phyloP scores from a whole-genome alignment of 768 basidiomycete genomes.

The Russula griseocarnosa region DNA sequence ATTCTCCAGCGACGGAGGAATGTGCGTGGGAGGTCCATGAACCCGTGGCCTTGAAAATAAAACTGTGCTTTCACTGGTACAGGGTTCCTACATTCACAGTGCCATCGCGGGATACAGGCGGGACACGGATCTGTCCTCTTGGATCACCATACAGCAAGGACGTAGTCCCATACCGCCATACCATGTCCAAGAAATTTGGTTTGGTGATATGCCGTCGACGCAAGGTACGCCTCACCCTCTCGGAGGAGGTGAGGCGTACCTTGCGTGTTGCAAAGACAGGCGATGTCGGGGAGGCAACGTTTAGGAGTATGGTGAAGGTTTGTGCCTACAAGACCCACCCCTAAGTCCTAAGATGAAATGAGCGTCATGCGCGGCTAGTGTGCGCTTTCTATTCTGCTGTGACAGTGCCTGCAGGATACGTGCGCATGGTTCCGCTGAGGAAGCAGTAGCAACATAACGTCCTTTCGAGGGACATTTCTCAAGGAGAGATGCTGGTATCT shows the following conservation, averaged over 20 bases:
- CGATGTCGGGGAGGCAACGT: neutral
- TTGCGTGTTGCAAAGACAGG: neutral
- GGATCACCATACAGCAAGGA: neutral
- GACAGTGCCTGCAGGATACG: neutral
- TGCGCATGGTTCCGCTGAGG: neutral
- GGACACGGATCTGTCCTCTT: neutral
- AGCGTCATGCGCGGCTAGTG: neutral
- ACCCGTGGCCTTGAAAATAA: neutral
- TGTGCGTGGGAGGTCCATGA: neutral
- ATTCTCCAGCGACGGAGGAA: neutral
- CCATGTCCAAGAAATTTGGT: neutral
- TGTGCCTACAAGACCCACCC: neutral
- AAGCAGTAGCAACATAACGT: too few relatives aligned
- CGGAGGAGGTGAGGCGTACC: neutral
- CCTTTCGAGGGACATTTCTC: too few relatives aligned
- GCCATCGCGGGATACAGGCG: neutral
- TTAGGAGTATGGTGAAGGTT: neutral
- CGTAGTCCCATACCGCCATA: neutral
- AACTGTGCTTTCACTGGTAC: neutral
- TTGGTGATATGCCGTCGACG: neutral
- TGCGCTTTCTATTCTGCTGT: too few relatives aligned
- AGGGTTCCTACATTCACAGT: neutral
- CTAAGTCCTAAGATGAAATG: constrained; percentile 1
- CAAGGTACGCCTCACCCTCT: too few relatives aligned
- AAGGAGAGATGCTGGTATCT: neutral